Percentiles rank a stretch among this genome's conserved stretches.
Conservation (phyloP, 164 flowering plant genomes). For the Paratinospora sagittata region DNA sequence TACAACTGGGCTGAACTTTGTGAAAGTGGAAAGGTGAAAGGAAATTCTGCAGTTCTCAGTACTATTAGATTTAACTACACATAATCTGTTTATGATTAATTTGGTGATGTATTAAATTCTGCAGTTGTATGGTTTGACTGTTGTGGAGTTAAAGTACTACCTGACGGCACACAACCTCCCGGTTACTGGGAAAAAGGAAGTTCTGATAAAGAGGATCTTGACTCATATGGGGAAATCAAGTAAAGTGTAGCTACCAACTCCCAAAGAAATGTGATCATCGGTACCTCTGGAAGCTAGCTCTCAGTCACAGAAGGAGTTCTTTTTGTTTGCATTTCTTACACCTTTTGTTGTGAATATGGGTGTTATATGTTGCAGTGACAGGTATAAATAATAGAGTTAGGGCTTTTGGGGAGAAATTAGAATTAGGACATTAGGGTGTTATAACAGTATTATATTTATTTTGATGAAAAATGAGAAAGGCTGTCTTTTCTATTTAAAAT, state of each 20-base stretch:
- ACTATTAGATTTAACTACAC: not conserved
- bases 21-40: conserved; percentile 68
- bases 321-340: not conserved
- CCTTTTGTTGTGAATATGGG: not conserved
- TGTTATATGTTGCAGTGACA: not conserved
- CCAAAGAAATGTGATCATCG: too few species aligned
- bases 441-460: too few species aligned
- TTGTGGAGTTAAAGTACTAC: conserved; percentile 63
- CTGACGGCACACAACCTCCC: conserved; percentile 66
- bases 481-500: too few species aligned
- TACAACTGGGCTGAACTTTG: conserved; percentile 86
- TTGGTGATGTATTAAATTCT: conserved; percentile 5
- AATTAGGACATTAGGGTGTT: too few species aligned
- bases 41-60: not conserved
- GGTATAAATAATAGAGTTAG: too few species aligned
- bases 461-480: too few species aligned
- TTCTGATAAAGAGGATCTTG: conserved; percentile 57
- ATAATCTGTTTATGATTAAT: not conserved
- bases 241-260: too few species aligned
- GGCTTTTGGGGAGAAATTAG: too few species aligned
- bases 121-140: conserved; percentile 85
- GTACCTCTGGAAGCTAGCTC: not conserved
- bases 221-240: conserved; percentile 60
- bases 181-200: conserved; percentile 75
- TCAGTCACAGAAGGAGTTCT: not conserved